A percentile compares a stretch with the other conserved stretches of the same genome.
Conservation (phyloP, 257 asterid genomes). For the Fraxinus quadrangulata region DNA sequence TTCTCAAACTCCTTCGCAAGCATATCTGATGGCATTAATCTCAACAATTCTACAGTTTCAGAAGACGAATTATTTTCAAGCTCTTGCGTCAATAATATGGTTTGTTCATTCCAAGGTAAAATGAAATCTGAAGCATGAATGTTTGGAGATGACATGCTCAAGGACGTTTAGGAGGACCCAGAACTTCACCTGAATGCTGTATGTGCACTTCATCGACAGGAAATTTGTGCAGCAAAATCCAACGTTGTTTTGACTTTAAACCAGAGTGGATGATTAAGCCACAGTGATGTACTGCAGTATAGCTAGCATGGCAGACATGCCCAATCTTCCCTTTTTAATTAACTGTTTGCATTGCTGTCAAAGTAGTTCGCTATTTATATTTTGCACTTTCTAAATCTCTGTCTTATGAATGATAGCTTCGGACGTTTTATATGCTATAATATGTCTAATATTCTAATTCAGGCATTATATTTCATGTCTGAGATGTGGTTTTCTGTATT, state of each 20-base stretch:
- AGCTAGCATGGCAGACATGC: not conserved
- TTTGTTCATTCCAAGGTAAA: slow-evolving; percentile 9
- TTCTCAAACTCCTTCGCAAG: slow-evolving; percentile 1
- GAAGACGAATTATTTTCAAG: slow-evolving; percentile 34
- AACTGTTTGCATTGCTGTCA: not conserved
- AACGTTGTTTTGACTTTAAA: not conserved
- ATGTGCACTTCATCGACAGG: slow-evolving; percentile 38
- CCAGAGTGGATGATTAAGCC: slow-evolving; percentile 15
- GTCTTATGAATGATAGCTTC: not conserved
- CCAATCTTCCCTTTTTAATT: slow-evolving; percentile 2
- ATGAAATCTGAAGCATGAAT: not conserved
- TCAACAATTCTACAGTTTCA: slow-evolving; percentile 15
- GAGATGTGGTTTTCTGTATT: not conserved
- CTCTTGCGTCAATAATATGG: slow-evolving; percentile 3
- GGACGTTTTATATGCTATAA: not conserved
- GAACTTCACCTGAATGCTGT: slow-evolving; percentile 36
- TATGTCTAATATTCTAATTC: not conserved
- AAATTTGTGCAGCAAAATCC: slow-evolving; percentile 14
- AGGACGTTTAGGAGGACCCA: slow-evolving; percentile 27
- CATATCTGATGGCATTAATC: not conserved
- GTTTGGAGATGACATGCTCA: slow-evolving; percentile 21
- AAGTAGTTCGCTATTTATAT: not conserved
- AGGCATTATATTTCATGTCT: not conserved
- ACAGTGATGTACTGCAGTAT: slow-evolving; percentile 26
- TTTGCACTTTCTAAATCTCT: not conserved